These are phyloP conservation scores for Lentinula sp. DNA, from an alignment of 768 basidiomycete genomes.

Conservation along the genomic window DNA sequence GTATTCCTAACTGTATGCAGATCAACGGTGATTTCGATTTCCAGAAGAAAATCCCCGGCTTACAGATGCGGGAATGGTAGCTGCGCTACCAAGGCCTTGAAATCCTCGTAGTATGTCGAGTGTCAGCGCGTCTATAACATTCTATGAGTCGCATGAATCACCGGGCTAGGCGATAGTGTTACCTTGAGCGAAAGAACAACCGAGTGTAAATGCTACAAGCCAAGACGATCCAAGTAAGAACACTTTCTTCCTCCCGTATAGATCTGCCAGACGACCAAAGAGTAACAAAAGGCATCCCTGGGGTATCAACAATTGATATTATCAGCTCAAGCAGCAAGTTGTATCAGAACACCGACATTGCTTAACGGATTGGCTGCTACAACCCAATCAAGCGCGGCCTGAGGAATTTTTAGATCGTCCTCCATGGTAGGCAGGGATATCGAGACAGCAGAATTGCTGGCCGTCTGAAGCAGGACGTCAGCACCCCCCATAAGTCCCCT, in stretches of 20 bases:
- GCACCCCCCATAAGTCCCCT: neutral
- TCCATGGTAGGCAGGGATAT: slow-evolving; percentile 52
- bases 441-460: slow-evolving; percentile 35
- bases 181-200: slow-evolving; percentile 59
- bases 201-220: slow-evolving; percentile 54
- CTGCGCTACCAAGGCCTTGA: slow-evolving; percentile 78
- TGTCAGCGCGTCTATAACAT: slow-evolving; percentile 43
- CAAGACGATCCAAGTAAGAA: slow-evolving; percentile 58
- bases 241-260: slow-evolving; percentile 66
- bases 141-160: neutral
- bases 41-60: slow-evolving; percentile 8
- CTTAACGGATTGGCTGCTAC: slow-evolving; percentile 62
- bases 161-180: neutral
- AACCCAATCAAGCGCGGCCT: slow-evolving; percentile 61
- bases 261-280: slow-evolving; percentile 74
- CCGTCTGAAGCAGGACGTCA: slow-evolving; percentile 15
- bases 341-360: slow-evolving; percentile 37
- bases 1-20: slow-evolving; percentile 58
- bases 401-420: slow-evolving; percentile 37
- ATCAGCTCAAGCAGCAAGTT: neutral
- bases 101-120: slow-evolving; percentile 70
- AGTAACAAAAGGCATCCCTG: slow-evolving; percentile 77
- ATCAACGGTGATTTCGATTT: neutral
- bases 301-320: neutral
- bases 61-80: slow-evolving; percentile 69